phyloP scores from a whole-genome alignment of 352 stramenopile genomes.

The Phytophthora podocarpi region DNA sequence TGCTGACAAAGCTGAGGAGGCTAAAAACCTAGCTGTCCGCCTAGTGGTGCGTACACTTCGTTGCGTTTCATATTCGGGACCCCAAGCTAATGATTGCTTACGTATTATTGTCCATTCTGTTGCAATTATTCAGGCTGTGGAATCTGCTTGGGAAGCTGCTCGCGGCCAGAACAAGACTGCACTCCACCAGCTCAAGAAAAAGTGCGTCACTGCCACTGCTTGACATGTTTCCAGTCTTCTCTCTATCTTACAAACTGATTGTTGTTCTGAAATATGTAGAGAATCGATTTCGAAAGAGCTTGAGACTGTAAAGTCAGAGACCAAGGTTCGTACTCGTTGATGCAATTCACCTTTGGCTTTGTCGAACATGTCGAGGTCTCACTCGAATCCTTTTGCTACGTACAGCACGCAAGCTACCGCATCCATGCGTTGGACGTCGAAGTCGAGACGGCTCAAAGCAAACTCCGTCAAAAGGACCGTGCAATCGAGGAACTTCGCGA shows the following conservation, averaged over 20 bases:
- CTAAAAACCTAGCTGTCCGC: constrained; percentile 66
- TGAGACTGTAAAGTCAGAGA: constrained; percentile 67
- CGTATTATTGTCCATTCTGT: no score
- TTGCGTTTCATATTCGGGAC: no score
- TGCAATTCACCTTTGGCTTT: background rate
- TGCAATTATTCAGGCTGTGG: constrained; percentile 74
- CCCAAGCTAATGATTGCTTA: no score
- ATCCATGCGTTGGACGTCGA: constrained; percentile 80
- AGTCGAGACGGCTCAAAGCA: constrained; percentile 75
- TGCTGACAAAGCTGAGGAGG: constrained; percentile 66
- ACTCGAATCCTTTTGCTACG: background rate
- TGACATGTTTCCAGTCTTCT: background rate
- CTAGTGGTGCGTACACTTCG: constrained; percentile 59
- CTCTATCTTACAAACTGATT: background rate
- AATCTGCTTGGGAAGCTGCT: constrained; percentile 79
- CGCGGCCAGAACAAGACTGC: constrained; percentile 81
- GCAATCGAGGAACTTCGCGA: constrained; percentile 74
- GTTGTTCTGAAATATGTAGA: constrained; percentile 13
- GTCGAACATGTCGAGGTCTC: background rate
- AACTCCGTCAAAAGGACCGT: constrained; percentile 77
- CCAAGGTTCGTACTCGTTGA: constrained; percentile 41
- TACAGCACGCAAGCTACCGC: constrained; percentile 68
- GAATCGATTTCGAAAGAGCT: constrained; percentile 73
- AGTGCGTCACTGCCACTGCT: constrained; percentile 32
- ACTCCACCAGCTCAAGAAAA: constrained; percentile 84